Conservation (phyloP, 2,329 filamentous ascomycete genomes). For the Apiospora arundinis region DNA sequence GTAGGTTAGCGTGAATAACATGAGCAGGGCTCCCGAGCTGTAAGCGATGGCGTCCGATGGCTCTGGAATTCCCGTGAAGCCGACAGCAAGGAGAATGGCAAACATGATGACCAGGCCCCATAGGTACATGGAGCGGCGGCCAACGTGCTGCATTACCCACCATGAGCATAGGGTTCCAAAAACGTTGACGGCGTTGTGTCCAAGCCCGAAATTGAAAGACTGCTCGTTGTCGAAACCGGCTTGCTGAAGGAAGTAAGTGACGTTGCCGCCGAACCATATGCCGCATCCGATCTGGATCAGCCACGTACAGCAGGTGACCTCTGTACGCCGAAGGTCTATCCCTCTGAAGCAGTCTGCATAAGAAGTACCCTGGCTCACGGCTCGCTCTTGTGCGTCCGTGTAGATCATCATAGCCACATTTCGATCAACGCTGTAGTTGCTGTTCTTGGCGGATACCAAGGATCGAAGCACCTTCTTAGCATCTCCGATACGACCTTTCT, state of each 20-base stretch:
- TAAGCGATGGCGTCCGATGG: not conserved
- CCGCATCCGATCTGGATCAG: conserved; percentile 32
- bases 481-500: conserved; percentile 34
- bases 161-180: conserved; percentile 46
- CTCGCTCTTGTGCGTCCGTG: conserved; percentile 44
- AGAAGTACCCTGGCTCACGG: conserved; percentile 48
- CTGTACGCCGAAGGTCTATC: conserved; percentile 42
- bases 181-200: conserved; percentile 41
- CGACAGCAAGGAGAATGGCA: conserved; percentile 41
- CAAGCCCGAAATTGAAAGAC: conserved; percentile 36
- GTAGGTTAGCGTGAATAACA: conserved; percentile 48
- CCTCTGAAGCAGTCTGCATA: conserved; percentile 48
- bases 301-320: conserved; percentile 37
- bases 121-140: conserved; percentile 44
- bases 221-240: conserved; percentile 33
- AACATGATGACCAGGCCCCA: conserved; percentile 43
- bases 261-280: conserved; percentile 34
- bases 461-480: conserved; percentile 40
- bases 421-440: conserved; percentile 46
- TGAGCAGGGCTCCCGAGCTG: conserved; percentile 27
- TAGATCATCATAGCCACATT: conserved; percentile 48
- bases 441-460: conserved; percentile 53
- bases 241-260: conserved; percentile 40
- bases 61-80: conserved; percentile 35
- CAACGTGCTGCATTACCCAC: conserved; percentile 39